Conservation (phyloP, 2,329 filamentous ascomycete genomes). For the Neurospora sp. region DNA sequence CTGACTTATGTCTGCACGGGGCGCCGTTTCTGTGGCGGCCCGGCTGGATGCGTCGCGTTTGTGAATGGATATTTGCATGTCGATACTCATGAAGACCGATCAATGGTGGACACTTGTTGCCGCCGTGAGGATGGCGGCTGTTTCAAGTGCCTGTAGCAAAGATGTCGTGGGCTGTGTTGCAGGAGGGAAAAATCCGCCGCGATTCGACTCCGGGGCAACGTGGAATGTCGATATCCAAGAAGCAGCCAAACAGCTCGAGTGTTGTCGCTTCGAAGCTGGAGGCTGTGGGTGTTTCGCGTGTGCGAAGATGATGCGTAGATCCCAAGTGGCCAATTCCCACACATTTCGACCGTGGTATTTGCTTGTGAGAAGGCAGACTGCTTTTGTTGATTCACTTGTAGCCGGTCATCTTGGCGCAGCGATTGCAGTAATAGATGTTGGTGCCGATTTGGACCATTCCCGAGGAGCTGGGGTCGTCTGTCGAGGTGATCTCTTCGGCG, state of each 20-base stretch:
- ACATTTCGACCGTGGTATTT: not conserved
- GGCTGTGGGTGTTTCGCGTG: not conserved
- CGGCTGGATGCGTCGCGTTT: not conserved
- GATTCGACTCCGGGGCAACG: not conserved
- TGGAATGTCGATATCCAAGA: not conserved
- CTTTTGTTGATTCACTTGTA: slow-evolving; percentile 36
- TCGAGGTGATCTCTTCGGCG: slow-evolving; percentile 49
- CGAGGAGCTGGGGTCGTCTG: slow-evolving; percentile 45
- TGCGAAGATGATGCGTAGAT: not conserved
- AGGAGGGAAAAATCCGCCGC: not conserved
- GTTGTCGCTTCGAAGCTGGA: not conserved
- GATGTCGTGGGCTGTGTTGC: not conserved
- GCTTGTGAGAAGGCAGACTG: not conserved
- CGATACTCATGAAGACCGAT: not conserved
- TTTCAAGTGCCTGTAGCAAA: not conserved
- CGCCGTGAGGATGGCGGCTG: not conserved
- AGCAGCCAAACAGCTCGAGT: not conserved
- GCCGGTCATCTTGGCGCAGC: slow-evolving; percentile 53
- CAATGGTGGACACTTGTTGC: not conserved
- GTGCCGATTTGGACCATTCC: slow-evolving; percentile 57
- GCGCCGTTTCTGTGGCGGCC: not conserved
- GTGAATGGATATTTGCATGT: not conserved
- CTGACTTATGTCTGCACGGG: not conserved
- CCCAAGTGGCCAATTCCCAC: not conserved
- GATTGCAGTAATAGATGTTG: slow-evolving; percentile 57